These are phyloP conservation scores for Globisporangium yorkense DNA, from an alignment of 352 stramenopile genomes.

Conservation along the genomic window DNA sequence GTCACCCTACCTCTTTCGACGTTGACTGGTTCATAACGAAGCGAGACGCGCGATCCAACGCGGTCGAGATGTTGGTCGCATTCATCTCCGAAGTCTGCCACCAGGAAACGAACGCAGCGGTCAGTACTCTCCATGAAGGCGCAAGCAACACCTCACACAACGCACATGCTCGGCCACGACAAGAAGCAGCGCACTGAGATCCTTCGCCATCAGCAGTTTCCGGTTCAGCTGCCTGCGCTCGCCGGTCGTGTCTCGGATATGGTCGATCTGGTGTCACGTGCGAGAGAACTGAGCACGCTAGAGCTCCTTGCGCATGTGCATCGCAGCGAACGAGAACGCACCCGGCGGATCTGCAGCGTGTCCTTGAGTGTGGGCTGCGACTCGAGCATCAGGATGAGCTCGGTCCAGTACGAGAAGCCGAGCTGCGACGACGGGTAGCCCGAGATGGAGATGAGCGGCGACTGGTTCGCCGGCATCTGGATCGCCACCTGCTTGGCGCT, in stretches of 20 bases:
- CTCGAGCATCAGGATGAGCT: slow-evolving; percentile 72
- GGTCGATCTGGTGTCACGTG: slow-evolving; percentile 31
- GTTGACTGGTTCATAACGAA: slow-evolving; percentile 22
- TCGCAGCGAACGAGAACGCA: slow-evolving; percentile 5
- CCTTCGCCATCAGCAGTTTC: slow-evolving; percentile 53
- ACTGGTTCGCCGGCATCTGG: slow-evolving; percentile 66
- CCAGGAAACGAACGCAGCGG: not conserved
- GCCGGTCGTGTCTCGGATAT: slow-evolving; percentile 43
- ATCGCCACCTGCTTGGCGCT: slow-evolving; percentile 58
- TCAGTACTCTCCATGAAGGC: not conserved
- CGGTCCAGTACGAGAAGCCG: slow-evolving; percentile 71
- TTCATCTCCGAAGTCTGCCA: slow-evolving; percentile 43
- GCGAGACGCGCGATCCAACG: slow-evolving; percentile 37
- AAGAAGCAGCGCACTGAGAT: slow-evolving; percentile 47
- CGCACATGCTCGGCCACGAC: slow-evolving; percentile 60
- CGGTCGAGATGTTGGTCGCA: slow-evolving; percentile 57
- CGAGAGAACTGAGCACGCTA: not conserved
- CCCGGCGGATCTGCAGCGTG: slow-evolving; percentile 51
- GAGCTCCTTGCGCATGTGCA: not conserved
- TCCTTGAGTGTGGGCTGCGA: slow-evolving; percentile 64
- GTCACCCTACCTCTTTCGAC: slow-evolving; percentile 22
- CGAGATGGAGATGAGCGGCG: slow-evolving; percentile 62
- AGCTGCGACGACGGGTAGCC: slow-evolving; percentile 71
- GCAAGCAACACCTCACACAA: not conserved
- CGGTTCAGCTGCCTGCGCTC: slow-evolving; percentile 53